Base-by-base conservation (phyloP, 2,329 filamentous ascomycete species). In the Ophidiomyces ophidiicola region DNA sequence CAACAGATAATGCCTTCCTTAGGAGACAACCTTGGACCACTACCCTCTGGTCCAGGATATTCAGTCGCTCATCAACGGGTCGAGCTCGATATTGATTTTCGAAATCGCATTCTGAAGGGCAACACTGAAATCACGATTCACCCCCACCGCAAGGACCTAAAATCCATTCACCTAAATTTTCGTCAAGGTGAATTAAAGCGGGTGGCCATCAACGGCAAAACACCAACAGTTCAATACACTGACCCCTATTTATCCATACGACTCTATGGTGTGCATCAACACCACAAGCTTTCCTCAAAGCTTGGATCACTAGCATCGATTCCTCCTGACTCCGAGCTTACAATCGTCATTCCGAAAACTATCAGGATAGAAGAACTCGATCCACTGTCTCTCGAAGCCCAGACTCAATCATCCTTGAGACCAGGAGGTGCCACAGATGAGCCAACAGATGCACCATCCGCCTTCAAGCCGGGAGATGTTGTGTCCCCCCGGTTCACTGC, bases 1-100 rank as follows among this genome's bases (percentile, higher is more conserved):
- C n/a, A n/a, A n/a, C n/a, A n/a, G n/a, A n/a, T n/a, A n/a, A n/a
- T n/a, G n/a, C n/a, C n/a, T n/a, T n/a, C n/a, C n/a, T n/a, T n/a
- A n/a, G n/a, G n/a, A n/a, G n/a, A n/a, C n/a, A n/a, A n/a, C n/a
- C n/a, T n/a, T n/a, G n/a, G n/a, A n/a, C 23, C 19, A 17, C 18
- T 28, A 20, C 24, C 24, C 11, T 26, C 53, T 36, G 52, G 52
- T 20, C 50, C 57, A 44, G 64, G 64, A 25, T 77, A 71, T 53
- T 67, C 67, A 33, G 67, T 96, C 42, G 71, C 84, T 39, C 80
- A 86, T 62, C 88, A 96, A 63, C 82, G 83, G 57, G 79, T 98
- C 35, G 80, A 86, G 52, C 69, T 98, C 44, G 87, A 96, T 52
- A 70, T 98, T 55, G 82, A 93, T 63, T 92, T 98, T 57, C 71